phyloP scores from a whole-genome alignment of 2,329 filamentous ascomycete genomes.

The Graphilbum fragrans region DNA sequence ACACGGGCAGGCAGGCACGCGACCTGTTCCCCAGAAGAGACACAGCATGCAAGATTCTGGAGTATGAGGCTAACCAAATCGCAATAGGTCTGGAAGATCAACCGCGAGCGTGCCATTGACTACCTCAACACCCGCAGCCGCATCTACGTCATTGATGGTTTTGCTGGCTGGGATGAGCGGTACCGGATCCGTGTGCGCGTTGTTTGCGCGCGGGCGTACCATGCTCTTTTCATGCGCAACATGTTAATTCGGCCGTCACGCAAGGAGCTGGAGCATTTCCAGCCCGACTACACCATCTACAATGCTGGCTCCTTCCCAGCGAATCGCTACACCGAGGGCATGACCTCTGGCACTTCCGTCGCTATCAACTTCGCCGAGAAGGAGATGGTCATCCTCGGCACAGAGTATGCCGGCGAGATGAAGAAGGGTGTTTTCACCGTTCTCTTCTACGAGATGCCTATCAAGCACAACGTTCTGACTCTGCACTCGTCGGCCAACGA shows the following conservation, averaged over 20 bases:
- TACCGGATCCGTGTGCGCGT: conserved; percentile 97
- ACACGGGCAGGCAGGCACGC: no score
- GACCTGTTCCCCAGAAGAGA: no score
- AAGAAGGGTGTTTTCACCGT: conserved; percentile 99
- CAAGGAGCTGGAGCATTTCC: conserved; percentile 93
- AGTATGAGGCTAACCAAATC: conserved; percentile 4
- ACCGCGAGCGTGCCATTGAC: conserved; percentile 95
- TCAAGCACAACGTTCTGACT: conserved; percentile 98
- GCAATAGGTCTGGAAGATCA: conserved; percentile 92
- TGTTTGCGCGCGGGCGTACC: conserved; percentile 96
- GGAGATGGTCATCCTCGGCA: conserved; percentile 99
- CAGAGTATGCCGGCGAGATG: conserved; percentile 96
- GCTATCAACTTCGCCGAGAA: conserved; percentile 98
- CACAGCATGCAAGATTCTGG: no score
- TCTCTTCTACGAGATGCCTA: conserved; percentile 99
- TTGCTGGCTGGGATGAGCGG: conserved; percentile 95
- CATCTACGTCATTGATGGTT: conserved; percentile 97
- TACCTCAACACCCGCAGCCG: conserved; percentile 98
- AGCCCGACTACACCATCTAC: conserved; percentile 99
- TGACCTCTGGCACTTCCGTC: conserved; percentile 97
- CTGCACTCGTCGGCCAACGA: conserved; percentile 98
- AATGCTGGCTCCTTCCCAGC: conserved; percentile 97
- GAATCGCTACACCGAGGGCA: conserved; percentile 94
- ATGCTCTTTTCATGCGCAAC: conserved; percentile 99
- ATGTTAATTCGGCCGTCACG: conserved; percentile 93